Evolutionary conservation across 2,329 filamentous ascomycete species (phyloP), one percentile per base, ranked within the genome.

Genomic region (Catunica adiposa): DNA sequence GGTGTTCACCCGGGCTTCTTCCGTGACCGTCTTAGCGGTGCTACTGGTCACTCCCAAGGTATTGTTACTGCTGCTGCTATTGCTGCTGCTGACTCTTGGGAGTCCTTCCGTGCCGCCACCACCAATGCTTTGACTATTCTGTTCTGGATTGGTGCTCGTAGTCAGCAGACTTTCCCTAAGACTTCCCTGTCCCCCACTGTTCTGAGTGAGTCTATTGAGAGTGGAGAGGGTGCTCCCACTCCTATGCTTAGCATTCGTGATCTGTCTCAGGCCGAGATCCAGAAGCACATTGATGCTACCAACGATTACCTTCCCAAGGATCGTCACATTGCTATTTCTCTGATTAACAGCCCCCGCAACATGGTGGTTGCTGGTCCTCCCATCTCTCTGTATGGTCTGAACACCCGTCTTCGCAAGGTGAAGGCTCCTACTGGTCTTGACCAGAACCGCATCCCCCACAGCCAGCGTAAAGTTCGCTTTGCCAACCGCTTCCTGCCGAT

Each of bases 191-290:
- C 89, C 2, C 94, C 92, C 0, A 86, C 81, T 47, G 87, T 90
- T 65, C 77, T 98, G 55, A 87, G 90, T 66, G 92, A 98, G 70
- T 96, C 92, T 1, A 78, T 88, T 61, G 90, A 96, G 66, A 83
- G 92, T 67, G 90, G 92, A 54, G 92, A 98, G 71, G 94, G 94
- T n/a, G 79, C 78, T 4, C 92, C 94, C 1, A 97, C 92, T 1
- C 94, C 92, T 44, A 98, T 98, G 92, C 73, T 98, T 62, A 97
- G 92, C 64, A 94, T 98, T 62, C 87, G 92, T 52, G 92, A 98
- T 66, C 79, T 98, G 26, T 84, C 90, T 0, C 80, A 85, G 64
- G 78, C 83, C 46, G 86, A 94, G 62, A 87, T 98, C 11, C 89
- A 98, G 70, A 89, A 90, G 69, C 90, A 97, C 71, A 94, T 98